Evolutionary conservation across 2,329 filamentous ascomycete species (phyloP), one percentile per base, ranked within the genome.

Genomic region (Aureobasidium sp.): DNA sequence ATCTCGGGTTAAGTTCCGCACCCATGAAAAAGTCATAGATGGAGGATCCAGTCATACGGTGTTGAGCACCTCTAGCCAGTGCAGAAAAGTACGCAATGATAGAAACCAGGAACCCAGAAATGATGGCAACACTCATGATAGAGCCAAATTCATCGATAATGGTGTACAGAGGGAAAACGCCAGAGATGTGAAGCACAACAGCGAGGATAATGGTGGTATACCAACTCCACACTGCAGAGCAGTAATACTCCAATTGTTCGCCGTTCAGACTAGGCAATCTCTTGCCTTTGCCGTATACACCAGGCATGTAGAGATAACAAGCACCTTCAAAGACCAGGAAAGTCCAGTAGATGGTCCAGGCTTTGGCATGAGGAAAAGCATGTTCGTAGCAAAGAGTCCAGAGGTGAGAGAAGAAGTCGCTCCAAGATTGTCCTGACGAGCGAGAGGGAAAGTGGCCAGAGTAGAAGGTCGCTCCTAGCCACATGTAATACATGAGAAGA

Each of bases 401-500:
- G 72, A 96, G 75, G 66, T 93, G 85, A 53, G 78, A 74, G 59
- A 83, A 79, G 71, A 96, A 96, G 12, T 90, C 86, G 17, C 70
- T 67, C 70, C 83, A 82, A 67, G 80, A 85, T 79, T 96, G 82
- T 46, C 83, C 88, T 48, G 83, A 73, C 2, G 77, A 76, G 36
- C 47, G 47, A 57, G 77, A 75, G n/a, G 92, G 92, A 41, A 93
- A 78, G 65, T 87, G 85, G 66, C 92, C 91, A 71, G 89, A 79
- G 76, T 96, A 96, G 76, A 91, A 94, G 53, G 86, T 91, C 32
- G 92, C 88, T 50, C 92, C 92, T 75, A 94, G 86, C 90, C 91
- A 96, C 91, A 96, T 95, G 78, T 95, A 96, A 82, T 89, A 96
- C 92, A 96, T 96, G 69, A 97, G 82, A 41, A 87, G 65, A 17